These are phyloP conservation scores for Xylariaceae sp. DNA, from an alignment of 2,329 filamentous ascomycete species.

Conservation along the genomic window DNA sequence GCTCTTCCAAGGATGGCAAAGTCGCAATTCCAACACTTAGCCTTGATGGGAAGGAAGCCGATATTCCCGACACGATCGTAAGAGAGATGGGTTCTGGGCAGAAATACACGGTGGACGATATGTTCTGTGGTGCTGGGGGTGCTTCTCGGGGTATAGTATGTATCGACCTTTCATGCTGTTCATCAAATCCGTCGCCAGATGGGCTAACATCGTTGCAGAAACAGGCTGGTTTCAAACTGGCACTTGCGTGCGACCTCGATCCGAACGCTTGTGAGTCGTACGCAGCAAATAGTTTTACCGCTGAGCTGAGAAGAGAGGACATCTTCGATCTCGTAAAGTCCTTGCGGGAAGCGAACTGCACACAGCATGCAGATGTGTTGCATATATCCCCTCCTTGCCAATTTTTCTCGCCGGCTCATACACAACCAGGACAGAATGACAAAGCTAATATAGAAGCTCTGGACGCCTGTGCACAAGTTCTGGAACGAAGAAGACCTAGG, in stretches of 20 bases:
- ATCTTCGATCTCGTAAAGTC: constrained; percentile 46
- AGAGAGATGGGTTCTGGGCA: constrained; percentile 31
- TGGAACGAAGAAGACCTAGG: constrained; percentile 58
- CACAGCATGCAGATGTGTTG: constrained; percentile 58
- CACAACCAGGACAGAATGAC: constrained; percentile 52
- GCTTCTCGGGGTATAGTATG: constrained; percentile 59
- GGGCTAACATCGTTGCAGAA: constrained; percentile 11
- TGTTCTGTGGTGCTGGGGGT: constrained; percentile 72
- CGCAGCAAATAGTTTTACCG: constrained; percentile 52
- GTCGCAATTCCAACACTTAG: constrained; percentile 17
- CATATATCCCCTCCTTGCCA: constrained; percentile 78
- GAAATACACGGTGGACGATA: constrained; percentile 67
- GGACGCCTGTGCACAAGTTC: constrained; percentile 48
- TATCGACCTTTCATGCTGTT: too few relatives aligned
- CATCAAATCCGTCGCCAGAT: too few relatives aligned
- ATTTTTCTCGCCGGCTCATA: constrained; percentile 68
- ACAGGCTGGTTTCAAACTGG: constrained; percentile 52
- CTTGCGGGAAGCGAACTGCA: constrained; percentile 13
- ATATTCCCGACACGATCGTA: background rate
- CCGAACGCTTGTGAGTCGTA: constrained; percentile 55
- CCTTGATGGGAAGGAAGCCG: constrained; percentile 20
- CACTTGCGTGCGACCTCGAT: constrained; percentile 63
- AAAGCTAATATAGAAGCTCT: constrained; percentile 62
- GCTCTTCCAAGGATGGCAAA: constrained; percentile 34
- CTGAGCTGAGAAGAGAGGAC: constrained; percentile 44